Base-by-base conservation (phyloP, 768 basidiomycete species). In the Phaffia australis region DNA sequence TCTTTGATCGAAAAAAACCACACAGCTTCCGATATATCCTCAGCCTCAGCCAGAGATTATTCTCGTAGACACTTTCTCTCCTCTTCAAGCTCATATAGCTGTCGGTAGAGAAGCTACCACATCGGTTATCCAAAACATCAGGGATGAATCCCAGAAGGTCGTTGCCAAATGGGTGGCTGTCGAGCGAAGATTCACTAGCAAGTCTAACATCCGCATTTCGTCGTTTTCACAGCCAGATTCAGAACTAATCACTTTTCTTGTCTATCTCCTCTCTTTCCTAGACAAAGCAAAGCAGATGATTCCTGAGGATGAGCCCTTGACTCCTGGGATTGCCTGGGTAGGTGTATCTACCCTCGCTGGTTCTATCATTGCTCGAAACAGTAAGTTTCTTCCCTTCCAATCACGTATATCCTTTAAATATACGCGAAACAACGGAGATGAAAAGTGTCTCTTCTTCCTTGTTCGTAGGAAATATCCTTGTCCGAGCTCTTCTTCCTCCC, bases 341-440 rank as follows among this genome's bases (percentile, higher is more conserved):
- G 89, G 90, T 58, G 82, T 98, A 58, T 85, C 89, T 2, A 84
- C 89, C 18, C 84, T 98, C 57, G 87, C 88, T 3, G 89, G 88
- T 1, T 91, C 91, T 65, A 86, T 98, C 71, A 71, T 97, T 64
- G 83, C 87, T 0, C 86, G 92, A 52, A 87, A 86, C 71, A 85
- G 92, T 69, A 60, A 62, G 76, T 70, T 6, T 2, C 32, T n/a
- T 54, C 7, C 19, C 18, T 51, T 51, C 19, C 25, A 23, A 16
- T 18, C 16, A 15, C 18, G 32, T 0, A 11, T 32, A 47, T n/a
- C 16, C 0, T 25, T 29, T 51, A 47, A 5, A 51, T 52, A 11
- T 32, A n/a, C 62, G n/a, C n/a, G n/a, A n/a, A n/a, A n/a, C n/a
- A n/a, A n/a, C n/a, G n/a, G n/a, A n/a, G n/a, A n/a, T n/a, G n/a